phyloP scores from a whole-genome alignment of 225 moss, liverwort and hornwort species.

The Polytrichum commune region DNA sequence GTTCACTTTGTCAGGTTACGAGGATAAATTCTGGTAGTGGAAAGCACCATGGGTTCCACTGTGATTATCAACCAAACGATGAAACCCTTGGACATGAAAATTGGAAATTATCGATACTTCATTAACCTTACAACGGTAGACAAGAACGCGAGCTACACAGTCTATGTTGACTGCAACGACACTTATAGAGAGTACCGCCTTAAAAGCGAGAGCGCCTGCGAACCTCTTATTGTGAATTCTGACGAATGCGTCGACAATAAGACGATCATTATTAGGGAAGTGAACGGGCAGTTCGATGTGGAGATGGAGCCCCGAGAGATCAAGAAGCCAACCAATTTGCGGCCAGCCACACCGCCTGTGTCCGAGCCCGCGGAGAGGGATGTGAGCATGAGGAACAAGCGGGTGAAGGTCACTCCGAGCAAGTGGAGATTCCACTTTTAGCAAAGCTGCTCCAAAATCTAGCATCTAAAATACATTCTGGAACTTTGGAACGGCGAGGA shows the following conservation, averaged over 20 bases:
- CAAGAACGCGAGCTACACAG: constrained; percentile 26
- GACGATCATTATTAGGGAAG: constrained; percentile 31
- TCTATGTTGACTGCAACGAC: constrained; percentile 31
- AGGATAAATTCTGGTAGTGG: background rate
- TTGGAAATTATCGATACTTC: constrained; percentile 23
- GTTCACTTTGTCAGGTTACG: background rate
- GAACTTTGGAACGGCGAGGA: too few relatives aligned
- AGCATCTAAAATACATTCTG: too few relatives aligned
- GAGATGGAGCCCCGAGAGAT: constrained; percentile 27
- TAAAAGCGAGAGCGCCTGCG: constrained; percentile 5
- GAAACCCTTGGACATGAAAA: constrained; percentile 31
- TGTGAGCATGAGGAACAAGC: too few relatives aligned
- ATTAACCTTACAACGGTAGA: constrained; percentile 32
- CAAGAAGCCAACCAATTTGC: too few relatives aligned
- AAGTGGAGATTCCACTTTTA: too few relatives aligned
- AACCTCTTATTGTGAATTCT: constrained; percentile 34
- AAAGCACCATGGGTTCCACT: constrained; percentile 41
- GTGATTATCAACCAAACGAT: constrained; percentile 39
- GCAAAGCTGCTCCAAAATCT: too few relatives aligned
- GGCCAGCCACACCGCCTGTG: too few relatives aligned
- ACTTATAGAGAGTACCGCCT: constrained; percentile 37
- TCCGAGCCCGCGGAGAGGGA: too few relatives aligned
- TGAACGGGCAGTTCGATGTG: constrained; percentile 27
- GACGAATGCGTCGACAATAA: constrained; percentile 51
- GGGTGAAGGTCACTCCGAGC: too few relatives aligned